These are phyloP conservation scores for Ogataea paradorogensis DNA, from an alignment of 805 yeast species.

Conservation along the genomic window DNA sequence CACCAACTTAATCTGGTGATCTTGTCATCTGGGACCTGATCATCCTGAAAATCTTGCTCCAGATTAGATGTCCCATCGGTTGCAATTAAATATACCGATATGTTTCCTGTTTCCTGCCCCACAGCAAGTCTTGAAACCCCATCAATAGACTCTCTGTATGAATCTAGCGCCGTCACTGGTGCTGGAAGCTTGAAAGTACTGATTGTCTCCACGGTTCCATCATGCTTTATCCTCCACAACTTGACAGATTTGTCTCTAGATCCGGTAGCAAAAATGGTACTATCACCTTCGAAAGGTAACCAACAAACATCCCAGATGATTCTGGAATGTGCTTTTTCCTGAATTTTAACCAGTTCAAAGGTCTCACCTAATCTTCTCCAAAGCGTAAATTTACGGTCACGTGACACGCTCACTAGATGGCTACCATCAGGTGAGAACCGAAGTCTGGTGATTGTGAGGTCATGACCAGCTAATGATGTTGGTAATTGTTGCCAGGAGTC, in stretches of 20 bases:
- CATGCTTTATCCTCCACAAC: slow-evolving; percentile 49
- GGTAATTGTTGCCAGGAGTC: slow-evolving; percentile 57
- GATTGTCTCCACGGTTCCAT: slow-evolving; percentile 32
- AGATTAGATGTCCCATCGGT: slow-evolving; percentile 28
- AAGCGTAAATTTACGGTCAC: slow-evolving; percentile 82
- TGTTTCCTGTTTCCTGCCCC: slow-evolving; percentile 70
- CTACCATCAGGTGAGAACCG: slow-evolving; percentile 68
- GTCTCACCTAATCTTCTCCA: slow-evolving; percentile 50
- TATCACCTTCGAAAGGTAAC: slow-evolving; percentile 52
- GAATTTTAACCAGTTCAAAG: slow-evolving; percentile 26
- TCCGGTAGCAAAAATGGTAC: slow-evolving; percentile 65
- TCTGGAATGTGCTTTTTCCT: slow-evolving; percentile 80
- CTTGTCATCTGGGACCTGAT: slow-evolving; percentile 57
- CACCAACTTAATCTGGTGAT: slow-evolving; percentile 59
- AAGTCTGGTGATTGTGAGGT: slow-evolving; percentile 79
- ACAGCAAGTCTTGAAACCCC: slow-evolving; percentile 45
- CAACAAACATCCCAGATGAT: slow-evolving; percentile 96
- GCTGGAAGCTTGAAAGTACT: slow-evolving; percentile 43
- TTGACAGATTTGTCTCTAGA: slow-evolving; percentile 81
- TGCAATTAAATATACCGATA: slow-evolving; percentile 43
- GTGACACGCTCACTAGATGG: slow-evolving; percentile 71
- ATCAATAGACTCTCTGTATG: slow-evolving; percentile 34
- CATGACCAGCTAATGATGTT: slow-evolving; percentile 66
- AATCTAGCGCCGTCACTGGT: slow-evolving; percentile 69
- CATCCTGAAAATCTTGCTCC: slow-evolving; percentile 34